Evolutionary conservation across 2,329 filamentous ascomycete species (phyloP).

Genomic region (Aureobasidium sp.): DNA sequence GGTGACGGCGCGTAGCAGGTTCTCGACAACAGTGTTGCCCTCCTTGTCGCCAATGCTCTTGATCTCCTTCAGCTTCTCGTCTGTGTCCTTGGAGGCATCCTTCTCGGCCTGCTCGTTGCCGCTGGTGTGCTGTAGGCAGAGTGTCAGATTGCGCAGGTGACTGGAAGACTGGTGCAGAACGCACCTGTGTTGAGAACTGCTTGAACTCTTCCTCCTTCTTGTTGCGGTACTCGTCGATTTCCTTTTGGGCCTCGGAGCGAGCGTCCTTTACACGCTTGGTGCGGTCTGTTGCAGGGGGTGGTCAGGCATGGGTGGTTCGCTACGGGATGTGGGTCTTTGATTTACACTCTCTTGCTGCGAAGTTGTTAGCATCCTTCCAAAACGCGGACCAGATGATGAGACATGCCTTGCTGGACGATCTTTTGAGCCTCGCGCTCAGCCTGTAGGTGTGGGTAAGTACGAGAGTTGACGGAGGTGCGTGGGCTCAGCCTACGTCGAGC

Average conservation of each 20-base stretch:
- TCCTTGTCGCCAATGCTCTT: conserved; percentile 69
- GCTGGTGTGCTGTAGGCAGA: conserved; percentile 63
- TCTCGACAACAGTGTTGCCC: conserved; percentile 69
- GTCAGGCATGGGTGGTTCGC: conserved; percentile 13
- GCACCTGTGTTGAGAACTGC: conserved; percentile 76
- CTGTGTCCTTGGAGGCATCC: conserved; percentile 70
- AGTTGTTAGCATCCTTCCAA: conserved; percentile 16
- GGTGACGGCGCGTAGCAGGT: conserved; percentile 76
- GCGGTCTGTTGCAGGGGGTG: conserved; percentile 51
- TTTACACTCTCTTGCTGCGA: conserved; percentile 76
- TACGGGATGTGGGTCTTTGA: neutral
- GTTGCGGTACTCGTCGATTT: conserved; percentile 86
- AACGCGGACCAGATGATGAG: neutral
- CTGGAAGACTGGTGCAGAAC: conserved; percentile 4
- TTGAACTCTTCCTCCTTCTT: conserved; percentile 92
- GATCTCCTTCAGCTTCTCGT: conserved; percentile 74
- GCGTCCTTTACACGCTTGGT: conserved; percentile 97
- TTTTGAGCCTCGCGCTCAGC: conserved; percentile 97
- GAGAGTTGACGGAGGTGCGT: conserved; percentile 1
- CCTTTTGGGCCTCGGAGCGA: conserved; percentile 91
- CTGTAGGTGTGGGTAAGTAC: conserved; percentile 44
- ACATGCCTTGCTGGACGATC: conserved; percentile 90
- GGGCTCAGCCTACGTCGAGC: conserved; percentile 67
- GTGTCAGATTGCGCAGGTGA: neutral
- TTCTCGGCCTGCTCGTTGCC: conserved; percentile 70